phyloP scores from a whole-genome alignment of 2,329 filamentous ascomycete genomes.

The Monosporascus sp. region DNA sequence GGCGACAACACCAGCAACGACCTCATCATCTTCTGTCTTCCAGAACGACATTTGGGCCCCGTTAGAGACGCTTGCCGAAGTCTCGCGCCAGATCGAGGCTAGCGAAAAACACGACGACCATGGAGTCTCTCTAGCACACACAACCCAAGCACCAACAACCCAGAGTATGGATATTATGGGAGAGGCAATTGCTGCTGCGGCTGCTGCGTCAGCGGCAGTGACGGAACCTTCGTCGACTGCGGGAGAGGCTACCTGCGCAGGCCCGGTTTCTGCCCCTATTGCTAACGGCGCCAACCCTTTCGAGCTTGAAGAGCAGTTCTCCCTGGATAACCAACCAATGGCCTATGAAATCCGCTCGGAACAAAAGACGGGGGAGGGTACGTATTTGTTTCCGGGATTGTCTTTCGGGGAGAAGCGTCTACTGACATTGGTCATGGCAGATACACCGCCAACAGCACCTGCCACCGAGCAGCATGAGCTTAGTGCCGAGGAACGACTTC shows the following conservation, averaged over 20 bases:
- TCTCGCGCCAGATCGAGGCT: conserved; percentile 72
- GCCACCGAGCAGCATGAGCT: conserved; percentile 25
- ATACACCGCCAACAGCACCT: conserved; percentile 7
- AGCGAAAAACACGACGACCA: conserved; percentile 54
- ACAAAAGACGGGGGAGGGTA: conserved; percentile 32
- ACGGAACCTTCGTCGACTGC: conserved; percentile 2
- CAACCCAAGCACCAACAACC: conserved; percentile 1
- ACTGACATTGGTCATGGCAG: conserved; percentile 10
- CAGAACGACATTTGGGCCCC: conserved; percentile 65
- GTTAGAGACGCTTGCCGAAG: conserved; percentile 81
- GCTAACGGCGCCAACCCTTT: conserved; percentile 26
- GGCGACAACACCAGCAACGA: conserved; percentile 11
- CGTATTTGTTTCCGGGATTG: conserved; percentile 6
- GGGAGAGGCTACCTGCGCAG: conserved; percentile 16
- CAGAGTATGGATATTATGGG: conserved; percentile 6
- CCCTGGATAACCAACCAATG: conserved; percentile 49
- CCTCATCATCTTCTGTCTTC: conserved; percentile 32
- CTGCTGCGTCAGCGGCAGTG: background rate
- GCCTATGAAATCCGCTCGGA: conserved; percentile 38
- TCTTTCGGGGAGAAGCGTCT: conserved; percentile 6
- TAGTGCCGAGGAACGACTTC: conserved; percentile 45
- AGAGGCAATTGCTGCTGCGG: background rate
- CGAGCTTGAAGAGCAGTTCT: conserved; percentile 55
- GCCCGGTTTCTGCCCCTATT: conserved; percentile 13
- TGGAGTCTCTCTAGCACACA: conserved; percentile 15